Evolutionary conservation across 768 basidiomycete genomes (phyloP), one percentile per base, ranked within the genome.

Genomic region (Agrocybe pediades): DNA sequence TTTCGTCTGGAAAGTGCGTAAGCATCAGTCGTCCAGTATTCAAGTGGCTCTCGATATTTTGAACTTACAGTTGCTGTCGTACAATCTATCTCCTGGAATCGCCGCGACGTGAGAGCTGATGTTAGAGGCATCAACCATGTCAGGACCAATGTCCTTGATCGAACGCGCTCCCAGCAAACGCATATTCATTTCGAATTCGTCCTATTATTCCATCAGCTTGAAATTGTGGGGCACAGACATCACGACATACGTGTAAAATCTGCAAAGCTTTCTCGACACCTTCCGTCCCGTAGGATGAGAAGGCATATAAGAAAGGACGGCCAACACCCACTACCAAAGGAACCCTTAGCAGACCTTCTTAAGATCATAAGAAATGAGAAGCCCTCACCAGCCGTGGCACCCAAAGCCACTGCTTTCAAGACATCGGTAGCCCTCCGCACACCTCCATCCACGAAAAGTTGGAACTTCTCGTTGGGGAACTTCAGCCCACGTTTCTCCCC

Each of bases 391-490:
- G 72, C 72, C 39, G 70, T 68, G 15, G 91, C 91, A 4, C 91
- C 90, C 17, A 92, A 72, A 2, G 89, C 88, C 40, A 92, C 61
- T 1, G 90, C 90, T 65, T 93, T 92, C 55, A 93, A 72, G 0
- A 92, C 86, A 67, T 93, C 91, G 11, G 85, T 89, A 0, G 91
- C 91, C 15, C 92, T 78, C 33, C 90, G 80, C 58, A 98, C 92
- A 51, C 96, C 97, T n/a, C 96, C 96, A 63, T 99, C 96, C 11
- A 94, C 81, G 63, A 89, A 92, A 26, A 98, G 74, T 64, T 93
- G 86, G 74, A 98, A 92, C 49, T 77, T 81, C 47, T 82, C 79
- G 47, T 92, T 90, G 1, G 92, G 90, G 70, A 92, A 91, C 20
- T 76, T 75, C 33, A 91, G 70, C 1, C 88, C 85, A 13, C 88